Evolutionary conservation across 2,329 filamentous ascomycete species (phyloP), one percentile per base, ranked within the genome.

Genomic region (Lachnellula suecica): DNA sequence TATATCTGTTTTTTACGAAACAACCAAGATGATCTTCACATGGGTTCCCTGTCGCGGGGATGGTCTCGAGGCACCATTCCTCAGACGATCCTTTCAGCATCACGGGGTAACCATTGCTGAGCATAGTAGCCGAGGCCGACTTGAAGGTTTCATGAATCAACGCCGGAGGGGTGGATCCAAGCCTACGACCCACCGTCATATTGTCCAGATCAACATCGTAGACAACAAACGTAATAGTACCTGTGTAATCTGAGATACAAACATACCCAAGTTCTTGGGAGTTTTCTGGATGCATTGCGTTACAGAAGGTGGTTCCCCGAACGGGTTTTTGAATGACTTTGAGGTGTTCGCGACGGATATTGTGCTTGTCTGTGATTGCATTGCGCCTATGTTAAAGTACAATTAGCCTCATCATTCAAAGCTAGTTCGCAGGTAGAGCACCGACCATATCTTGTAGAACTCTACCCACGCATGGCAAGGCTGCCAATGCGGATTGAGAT

Each of bases 91-190:
- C 40, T 44, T 58, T 53, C 34, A 60, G 60, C 10, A 34, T 55
- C 4, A 63, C 54, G 2, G 44, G 47, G 34, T 64, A 55, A 4
- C 54, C 52, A 22, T 57, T 38, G 0, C 63, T 56, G n/a, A 58
- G 45, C 60, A 68, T 61, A 0, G 66, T 53, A 1, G 66, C 50
- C 2, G 64, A 56, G 13, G 58, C 64, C 20, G 65, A 24, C 44
- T 68, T 68, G 49, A 65, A 62, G 2, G 62, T 63, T 49, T 68
- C 63, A n/a, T n/a, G n/a, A n/a, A n/a, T n/a, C n/a, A n/a, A n/a
- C n/a, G n/a, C n/a, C n/a, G n/a, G n/a, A n/a, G n/a, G n/a, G n/a
- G n/a, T n/a, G n/a, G n/a, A n/a, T n/a, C n/a, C n/a, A 23, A 22
- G 2, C 56, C 61, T 15, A 62, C 11, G 2, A n/a, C 51, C 47